Percentiles rank a stretch among this genome's conserved stretches.
These are phyloP conservation scores for Tolypocladium endophyticum DNA, from an alignment of 2,329 filamentous ascomycete species.

Conservation along the genomic window DNA sequence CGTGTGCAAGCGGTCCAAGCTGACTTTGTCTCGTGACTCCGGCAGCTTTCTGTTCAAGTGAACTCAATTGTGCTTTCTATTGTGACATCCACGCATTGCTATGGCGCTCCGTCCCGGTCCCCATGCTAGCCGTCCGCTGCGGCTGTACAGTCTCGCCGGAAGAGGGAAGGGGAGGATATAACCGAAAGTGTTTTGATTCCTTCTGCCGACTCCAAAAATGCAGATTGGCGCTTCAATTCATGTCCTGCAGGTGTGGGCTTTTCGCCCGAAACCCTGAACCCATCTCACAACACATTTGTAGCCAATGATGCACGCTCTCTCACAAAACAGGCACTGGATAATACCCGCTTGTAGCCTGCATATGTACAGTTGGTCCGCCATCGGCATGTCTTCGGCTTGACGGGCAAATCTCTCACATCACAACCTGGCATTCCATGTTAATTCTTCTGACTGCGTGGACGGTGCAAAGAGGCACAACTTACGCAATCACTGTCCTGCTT, in stretches of 20 bases:
- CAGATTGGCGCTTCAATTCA: neutral
- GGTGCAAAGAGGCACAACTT: slow-evolving; percentile 27
- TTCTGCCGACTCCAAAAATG: neutral
- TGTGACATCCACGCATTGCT: neutral
- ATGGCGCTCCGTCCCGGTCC: neutral
- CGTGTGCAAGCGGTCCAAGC: neutral
- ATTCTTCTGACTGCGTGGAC: neutral
- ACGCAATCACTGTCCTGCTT: slow-evolving; percentile 90
- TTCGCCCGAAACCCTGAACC: neutral
- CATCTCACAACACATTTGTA: neutral
- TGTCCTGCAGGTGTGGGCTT: neutral
- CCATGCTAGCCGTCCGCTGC: neutral
- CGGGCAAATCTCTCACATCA: slow-evolving; percentile 11
- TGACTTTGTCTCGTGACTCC: neutral
- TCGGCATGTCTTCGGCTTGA: neutral
- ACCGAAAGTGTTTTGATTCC: neutral
- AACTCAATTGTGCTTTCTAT: neutral
- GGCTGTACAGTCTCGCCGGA: neutral
- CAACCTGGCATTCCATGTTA: slow-evolving; percentile 8
- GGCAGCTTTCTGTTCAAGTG: neutral
- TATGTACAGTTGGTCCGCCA: neutral
- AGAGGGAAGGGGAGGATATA: neutral
- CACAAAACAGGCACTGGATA: neutral
- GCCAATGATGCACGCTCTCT: neutral
- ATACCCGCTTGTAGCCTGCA: neutral